Evolutionary conservation across 306 rosid genomes (phyloP).

Genomic region (Corylus avellana): DNA sequence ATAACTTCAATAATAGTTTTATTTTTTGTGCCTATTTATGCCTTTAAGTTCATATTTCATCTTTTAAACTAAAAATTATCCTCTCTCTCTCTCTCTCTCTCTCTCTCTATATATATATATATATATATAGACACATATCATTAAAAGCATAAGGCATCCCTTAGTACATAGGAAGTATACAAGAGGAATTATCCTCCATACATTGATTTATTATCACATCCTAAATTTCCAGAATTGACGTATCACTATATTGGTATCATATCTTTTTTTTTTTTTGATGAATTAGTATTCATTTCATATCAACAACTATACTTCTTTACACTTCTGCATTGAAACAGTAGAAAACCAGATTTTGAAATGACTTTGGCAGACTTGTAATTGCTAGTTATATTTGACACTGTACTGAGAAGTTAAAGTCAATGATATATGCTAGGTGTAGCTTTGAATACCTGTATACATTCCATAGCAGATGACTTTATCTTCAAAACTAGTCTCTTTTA

Average conservation of each 20-base stretch:
- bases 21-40: neutral
- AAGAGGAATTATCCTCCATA: too few species aligned
- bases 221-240: neutral
- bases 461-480: neutral
- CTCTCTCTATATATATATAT: too few species aligned
- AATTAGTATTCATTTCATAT: too few species aligned
- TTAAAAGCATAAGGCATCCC: too few species aligned
- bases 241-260: neutral
- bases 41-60: neutral
- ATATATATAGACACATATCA: too few species aligned
- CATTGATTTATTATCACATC: too few species aligned
- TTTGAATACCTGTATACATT: neutral
- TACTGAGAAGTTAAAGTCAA: conserved; percentile 14
- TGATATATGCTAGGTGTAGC: neutral
- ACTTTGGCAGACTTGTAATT: conserved; percentile 25
- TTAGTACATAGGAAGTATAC: too few species aligned
- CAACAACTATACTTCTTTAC: too few species aligned
- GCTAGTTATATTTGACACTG: neutral
- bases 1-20: neutral
- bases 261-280: too few species aligned
- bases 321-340: too few species aligned
- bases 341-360: too few species aligned
- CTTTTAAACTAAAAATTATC: neutral
- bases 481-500: neutral
- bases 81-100: too few species aligned